phyloP scores from a whole-genome alignment of 2,329 filamentous ascomycete species.

The Diaporthe citrichinensis region DNA sequence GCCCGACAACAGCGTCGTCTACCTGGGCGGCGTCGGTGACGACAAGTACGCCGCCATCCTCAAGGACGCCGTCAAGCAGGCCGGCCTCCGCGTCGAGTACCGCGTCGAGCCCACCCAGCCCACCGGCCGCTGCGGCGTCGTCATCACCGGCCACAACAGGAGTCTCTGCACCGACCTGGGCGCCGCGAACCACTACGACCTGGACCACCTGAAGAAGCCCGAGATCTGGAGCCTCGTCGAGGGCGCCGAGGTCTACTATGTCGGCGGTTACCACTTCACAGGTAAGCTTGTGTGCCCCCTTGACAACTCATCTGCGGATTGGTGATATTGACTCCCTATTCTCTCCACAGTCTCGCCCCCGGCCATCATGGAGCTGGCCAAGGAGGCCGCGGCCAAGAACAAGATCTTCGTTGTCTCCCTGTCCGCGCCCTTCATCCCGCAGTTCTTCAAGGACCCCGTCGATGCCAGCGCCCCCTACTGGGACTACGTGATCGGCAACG shows the following conservation, averaged over 20 bases:
- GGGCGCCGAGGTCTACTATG: conserved; percentile 89
- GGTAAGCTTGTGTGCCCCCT: conserved; percentile 51
- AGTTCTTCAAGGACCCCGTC: conserved; percentile 98
- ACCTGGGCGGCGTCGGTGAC: conserved; percentile 92
- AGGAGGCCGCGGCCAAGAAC: conserved; percentile 90
- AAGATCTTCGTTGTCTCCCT: conserved; percentile 94
- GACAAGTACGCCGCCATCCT: conserved; percentile 97
- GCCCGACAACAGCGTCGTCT: conserved; percentile 88
- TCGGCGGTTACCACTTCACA: conserved; percentile 97
- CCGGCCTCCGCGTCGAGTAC: conserved; percentile 94
- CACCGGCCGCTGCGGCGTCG: conserved; percentile 94
- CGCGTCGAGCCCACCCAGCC: conserved; percentile 86
- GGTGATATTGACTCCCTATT: background rate
- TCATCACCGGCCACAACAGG: conserved; percentile 97
- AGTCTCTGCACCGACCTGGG: conserved; percentile 95
- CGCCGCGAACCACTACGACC: conserved; percentile 96
- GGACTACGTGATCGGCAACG: conserved; percentile 97
- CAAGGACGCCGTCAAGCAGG: conserved; percentile 86
- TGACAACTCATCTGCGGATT: background rate
- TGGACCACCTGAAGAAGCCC: conserved; percentile 91
- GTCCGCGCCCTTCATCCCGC: conserved; percentile 93
- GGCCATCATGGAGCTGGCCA: conserved; percentile 89
- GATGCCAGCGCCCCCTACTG: conserved; percentile 91
- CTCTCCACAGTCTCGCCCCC: conserved; percentile 79
- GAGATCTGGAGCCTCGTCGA: conserved; percentile 94